Conservation (phyloP, 148 eudicot genomes). For the Salicornia ramosissima region DNA sequence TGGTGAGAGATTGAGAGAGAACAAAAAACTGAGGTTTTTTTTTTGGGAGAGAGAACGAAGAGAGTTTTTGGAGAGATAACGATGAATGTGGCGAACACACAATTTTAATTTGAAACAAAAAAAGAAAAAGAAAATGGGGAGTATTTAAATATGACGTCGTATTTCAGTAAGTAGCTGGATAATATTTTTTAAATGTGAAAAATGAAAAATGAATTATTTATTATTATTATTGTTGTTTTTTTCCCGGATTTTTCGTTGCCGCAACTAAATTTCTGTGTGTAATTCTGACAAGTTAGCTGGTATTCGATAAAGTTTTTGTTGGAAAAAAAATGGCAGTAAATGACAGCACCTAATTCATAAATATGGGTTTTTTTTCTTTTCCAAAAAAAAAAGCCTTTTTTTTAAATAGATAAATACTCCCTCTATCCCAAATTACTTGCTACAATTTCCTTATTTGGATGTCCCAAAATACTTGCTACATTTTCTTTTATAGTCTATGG, state of each 20-base stretch:
- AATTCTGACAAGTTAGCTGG: conserved; percentile 14
- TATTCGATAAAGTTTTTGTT: not conserved
- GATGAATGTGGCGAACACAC: conserved; percentile 27
- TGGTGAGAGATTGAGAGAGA: conserved; percentile 19
- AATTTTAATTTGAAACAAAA: not conserved
- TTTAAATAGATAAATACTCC: too few species aligned
- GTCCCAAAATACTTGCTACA: too few species aligned
- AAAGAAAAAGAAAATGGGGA: not conserved
- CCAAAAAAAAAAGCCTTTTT: too few species aligned
- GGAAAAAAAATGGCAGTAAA: not conserved
- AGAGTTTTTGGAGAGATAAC: conserved; percentile 1
- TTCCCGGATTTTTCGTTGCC: conserved; percentile 2
- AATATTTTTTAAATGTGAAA: not conserved
- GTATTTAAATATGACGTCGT: not conserved
- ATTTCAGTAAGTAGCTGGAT: not conserved
- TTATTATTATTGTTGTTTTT: not conserved
- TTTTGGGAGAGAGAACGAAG: conserved; percentile 1
- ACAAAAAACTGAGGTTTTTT: not conserved
- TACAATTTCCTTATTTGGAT: too few species aligned
- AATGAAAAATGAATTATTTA: not conserved
- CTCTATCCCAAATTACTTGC: too few species aligned
- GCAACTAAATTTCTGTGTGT: conserved; percentile 13
- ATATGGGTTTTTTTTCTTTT: too few species aligned
- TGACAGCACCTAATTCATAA: not conserved
- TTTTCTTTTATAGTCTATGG: too few species aligned